Conservation (phyloP, 1,284 basidiomycete species). For the Pisolithus thermaeus region DNA sequence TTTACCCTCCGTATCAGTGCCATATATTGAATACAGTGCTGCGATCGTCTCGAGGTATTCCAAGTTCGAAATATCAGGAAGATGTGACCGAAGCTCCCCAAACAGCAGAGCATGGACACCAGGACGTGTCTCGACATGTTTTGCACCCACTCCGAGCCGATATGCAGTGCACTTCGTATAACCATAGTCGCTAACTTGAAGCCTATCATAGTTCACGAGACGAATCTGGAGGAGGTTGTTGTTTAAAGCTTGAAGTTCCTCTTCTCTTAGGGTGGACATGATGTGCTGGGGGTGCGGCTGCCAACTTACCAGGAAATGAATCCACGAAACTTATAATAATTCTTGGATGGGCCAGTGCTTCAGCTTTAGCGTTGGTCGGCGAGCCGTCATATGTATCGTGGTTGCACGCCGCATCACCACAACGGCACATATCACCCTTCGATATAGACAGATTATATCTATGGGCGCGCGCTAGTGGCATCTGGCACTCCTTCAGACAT, state of each 20-base stretch:
- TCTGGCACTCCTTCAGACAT: neutral
- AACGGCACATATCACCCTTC: no score
- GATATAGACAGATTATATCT: no score
- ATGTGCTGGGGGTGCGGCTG: neutral
- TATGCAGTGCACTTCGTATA: slow-evolving; percentile 3
- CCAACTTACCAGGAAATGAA: neutral
- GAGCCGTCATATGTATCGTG: no score
- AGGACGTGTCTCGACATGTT: slow-evolving; percentile 5
- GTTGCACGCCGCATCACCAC: no score
- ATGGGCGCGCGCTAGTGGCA: no score
- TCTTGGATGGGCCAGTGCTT: slow-evolving; percentile 64
- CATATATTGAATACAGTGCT: slow-evolving; percentile 15
- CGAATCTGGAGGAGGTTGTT: neutral
- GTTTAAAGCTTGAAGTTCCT: neutral
- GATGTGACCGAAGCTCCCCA: slow-evolving; percentile 21
- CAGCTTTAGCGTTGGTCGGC: slow-evolving; percentile 33
- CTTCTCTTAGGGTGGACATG: neutral
- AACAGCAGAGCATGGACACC: slow-evolving; percentile 22
- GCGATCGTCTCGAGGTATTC: slow-evolving; percentile 20
- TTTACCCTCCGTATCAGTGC: slow-evolving; percentile 9
- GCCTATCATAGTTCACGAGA: slow-evolving; percentile 10
- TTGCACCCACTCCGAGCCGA: neutral
- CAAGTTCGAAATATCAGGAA: slow-evolving; percentile 9
- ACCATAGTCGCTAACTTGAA: slow-evolving; percentile 13
- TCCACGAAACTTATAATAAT: slow-evolving; percentile 24